Conservation (phyloP, 257 asterid genomes). For the Leonotis leonurus region DNA sequence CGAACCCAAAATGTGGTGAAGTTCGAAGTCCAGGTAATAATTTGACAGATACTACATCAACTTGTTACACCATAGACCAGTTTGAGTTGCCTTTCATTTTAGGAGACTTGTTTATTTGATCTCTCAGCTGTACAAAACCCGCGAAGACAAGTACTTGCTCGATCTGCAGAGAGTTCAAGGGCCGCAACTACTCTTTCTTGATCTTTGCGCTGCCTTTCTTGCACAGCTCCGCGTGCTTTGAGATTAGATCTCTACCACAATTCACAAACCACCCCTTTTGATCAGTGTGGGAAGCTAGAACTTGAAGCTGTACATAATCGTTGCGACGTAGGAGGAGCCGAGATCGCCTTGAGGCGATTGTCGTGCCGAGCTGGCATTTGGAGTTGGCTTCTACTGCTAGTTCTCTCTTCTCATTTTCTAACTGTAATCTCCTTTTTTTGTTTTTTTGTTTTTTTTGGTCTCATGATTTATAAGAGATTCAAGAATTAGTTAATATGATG, state of each 20-base stretch:
- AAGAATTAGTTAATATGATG: slow-evolving; percentile 3
- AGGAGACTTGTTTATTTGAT: no score
- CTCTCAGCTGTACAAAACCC: slow-evolving; percentile 87
- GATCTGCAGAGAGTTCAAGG: slow-evolving; percentile 90
- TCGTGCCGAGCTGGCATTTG: slow-evolving; percentile 30
- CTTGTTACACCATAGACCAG: no score
- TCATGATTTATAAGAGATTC: neutral
- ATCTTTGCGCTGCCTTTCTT: slow-evolving; percentile 84
- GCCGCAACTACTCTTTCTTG: slow-evolving; percentile 75
- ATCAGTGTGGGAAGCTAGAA: slow-evolving; percentile 13
- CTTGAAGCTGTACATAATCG: slow-evolving; percentile 35
- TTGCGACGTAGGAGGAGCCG: slow-evolving; percentile 18
- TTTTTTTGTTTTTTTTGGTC: neutral
- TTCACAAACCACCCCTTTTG: neutral
- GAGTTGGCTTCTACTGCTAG: slow-evolving; percentile 28
- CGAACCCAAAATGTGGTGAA: slow-evolving; percentile 53
- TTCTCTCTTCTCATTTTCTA: slow-evolving; percentile 14
- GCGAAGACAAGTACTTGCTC: slow-evolving; percentile 77
- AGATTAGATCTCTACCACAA: slow-evolving; percentile 11
- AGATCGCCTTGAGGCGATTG: slow-evolving; percentile 11
- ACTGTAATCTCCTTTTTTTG: slow-evolving; percentile 6
- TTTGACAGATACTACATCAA: no score
- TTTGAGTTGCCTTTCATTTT: no score
- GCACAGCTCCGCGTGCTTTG: slow-evolving; percentile 81
- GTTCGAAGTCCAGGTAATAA: slow-evolving; percentile 84